Conservation (phyloP, 768 basidiomycete species). For the Favolaschia claudopus region DNA sequence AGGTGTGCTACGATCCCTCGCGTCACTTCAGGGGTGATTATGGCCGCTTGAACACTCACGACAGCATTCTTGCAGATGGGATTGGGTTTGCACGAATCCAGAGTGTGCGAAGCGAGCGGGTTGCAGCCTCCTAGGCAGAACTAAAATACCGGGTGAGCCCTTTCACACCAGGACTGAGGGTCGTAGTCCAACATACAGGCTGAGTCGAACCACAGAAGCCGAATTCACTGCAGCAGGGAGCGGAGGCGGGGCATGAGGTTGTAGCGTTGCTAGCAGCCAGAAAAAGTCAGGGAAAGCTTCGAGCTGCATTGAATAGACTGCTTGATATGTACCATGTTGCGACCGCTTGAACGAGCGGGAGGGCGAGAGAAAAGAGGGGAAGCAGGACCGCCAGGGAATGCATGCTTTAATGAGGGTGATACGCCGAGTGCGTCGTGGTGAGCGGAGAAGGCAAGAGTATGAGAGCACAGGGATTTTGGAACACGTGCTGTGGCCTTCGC, state of each 20-base stretch:
- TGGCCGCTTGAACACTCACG: slow-evolving; percentile 44
- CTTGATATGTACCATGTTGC: slow-evolving; percentile 21
- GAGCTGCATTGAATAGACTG: neutral
- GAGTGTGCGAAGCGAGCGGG: slow-evolving; percentile 69
- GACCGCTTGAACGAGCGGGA: slow-evolving; percentile 22
- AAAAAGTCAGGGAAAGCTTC: neutral
- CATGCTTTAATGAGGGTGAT: slow-evolving; percentile 23
- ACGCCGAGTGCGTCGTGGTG: slow-evolving; percentile 26
- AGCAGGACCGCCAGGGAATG: slow-evolving; percentile 31
- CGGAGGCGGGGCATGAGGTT: slow-evolving; percentile 49
- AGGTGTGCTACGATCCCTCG: slow-evolving; percentile 55
- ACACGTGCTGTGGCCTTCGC: too few relatives aligned
- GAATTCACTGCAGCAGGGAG: slow-evolving; percentile 67
- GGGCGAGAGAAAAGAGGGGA: slow-evolving; percentile 18
- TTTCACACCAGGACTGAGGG: neutral
- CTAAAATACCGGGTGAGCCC: slow-evolving; percentile 40
- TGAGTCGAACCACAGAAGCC: slow-evolving; percentile 57
- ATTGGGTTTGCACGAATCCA: slow-evolving; percentile 72
- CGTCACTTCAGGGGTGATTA: neutral
- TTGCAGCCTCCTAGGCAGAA: slow-evolving; percentile 91
- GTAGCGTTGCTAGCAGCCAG: slow-evolving; percentile 48
- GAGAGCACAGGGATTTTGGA: too few relatives aligned
- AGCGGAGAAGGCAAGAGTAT: neutral
- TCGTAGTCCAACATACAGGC: slow-evolving; percentile 42
- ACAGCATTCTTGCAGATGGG: slow-evolving; percentile 74